Evolutionary conservation across 2,329 filamentous ascomycete genomes (phyloP), one percentile per base, ranked within the genome.

Genomic region (Cryphonectria radicalis): DNA sequence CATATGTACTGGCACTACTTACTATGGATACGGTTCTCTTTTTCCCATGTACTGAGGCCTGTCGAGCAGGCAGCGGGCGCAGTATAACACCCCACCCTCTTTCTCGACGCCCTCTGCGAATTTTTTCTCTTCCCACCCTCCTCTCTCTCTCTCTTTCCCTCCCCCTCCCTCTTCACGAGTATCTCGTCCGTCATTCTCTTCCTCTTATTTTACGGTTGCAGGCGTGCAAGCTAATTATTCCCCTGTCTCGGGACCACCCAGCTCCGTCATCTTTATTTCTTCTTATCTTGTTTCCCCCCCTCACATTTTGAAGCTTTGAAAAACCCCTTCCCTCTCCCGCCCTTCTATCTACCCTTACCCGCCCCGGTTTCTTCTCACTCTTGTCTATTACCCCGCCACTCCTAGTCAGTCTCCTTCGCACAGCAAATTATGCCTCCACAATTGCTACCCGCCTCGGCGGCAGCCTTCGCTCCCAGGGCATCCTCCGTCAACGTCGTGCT

Each of bases 401-500:
- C 57, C 67, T 65, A 67, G 63, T 70, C 68, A 66, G 60, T 72
- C 67, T 60, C 63, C 63, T 28, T 63, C 62, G 50, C 43, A n/a
- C 13, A 62, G 17, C 59, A 74, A 77, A 57, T 70, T 70, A 98
- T 98, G 96, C 94, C 94, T 81, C 92, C 94, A 79, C 92, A 96
- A 87, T 87, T 99, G 81, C 87, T 99, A 77, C 96, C 96, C 77
- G 95, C 95, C 74, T 98, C 96, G 78, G 96, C 96, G 76, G 94
- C 95, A 74, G 95, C 96, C 79, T 99, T 98, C 86, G 95, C 95
- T 77, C 95, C 95, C 77, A 90, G 96, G 79, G 88, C 89, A 72
- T 94, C 94, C 65, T 94, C 93, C 37, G 95, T 97, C 82, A 98
- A 97, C 81, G 93, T 99, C 76, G 96, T 99, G 73, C 87, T 99